Conservation (phyloP, 2,329 filamentous ascomycete genomes). For the Periconia sp. region DNA sequence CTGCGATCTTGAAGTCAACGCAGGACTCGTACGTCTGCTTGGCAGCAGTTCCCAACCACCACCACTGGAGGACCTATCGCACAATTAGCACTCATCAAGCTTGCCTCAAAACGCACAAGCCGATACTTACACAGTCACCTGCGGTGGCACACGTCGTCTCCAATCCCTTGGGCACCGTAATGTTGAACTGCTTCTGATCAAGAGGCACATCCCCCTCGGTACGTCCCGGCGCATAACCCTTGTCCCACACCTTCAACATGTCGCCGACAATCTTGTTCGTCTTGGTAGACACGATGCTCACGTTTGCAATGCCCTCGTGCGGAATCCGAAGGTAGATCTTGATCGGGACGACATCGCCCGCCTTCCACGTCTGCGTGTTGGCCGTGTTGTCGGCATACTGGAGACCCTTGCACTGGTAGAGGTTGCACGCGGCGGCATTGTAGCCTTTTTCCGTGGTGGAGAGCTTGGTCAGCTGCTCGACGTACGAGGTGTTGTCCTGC, state of each 20-base stretch:
- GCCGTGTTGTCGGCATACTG: constrained; percentile 61
- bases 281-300: constrained; percentile 61
- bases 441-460: constrained; percentile 38
- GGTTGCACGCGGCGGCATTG: constrained; percentile 53
- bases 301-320: constrained; percentile 61
- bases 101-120: not conserved
- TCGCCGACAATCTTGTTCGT: constrained; percentile 58
- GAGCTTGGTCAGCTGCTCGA: constrained; percentile 28
- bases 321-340: constrained; percentile 54
- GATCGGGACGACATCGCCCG: constrained; percentile 52
- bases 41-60: constrained; percentile 58
- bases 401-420: constrained; percentile 63
- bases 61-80: constrained; percentile 32
- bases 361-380: constrained; percentile 58
- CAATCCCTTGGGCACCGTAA: constrained; percentile 58
- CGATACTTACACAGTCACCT: constrained; percentile 53
- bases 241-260: constrained; percentile 33
- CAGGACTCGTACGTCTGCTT: constrained; percentile 67
- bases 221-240: constrained; percentile 33
- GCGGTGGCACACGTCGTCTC: constrained; percentile 51
- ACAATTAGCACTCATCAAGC: constrained; percentile 5
- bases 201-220: constrained; percentile 40
- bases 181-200: constrained; percentile 52
- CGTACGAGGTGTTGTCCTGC: constrained; percentile 32
- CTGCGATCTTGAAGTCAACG: constrained; percentile 59